Evolutionary conservation across 352 stramenopile genomes (phyloP).

Genomic region (Phytophthora foliorum): DNA sequence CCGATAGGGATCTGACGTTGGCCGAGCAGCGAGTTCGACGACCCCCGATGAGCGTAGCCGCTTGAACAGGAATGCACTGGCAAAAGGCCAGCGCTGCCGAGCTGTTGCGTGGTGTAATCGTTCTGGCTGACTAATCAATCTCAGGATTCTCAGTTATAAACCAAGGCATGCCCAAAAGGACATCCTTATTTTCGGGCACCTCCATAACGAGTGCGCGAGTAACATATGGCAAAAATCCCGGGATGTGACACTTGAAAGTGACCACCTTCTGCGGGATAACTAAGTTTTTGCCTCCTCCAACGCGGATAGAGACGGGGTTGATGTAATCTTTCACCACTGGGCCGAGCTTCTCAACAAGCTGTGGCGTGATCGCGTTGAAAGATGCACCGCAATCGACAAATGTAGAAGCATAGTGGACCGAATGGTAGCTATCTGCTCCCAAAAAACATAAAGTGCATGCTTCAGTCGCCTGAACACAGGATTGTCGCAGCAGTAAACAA

Average conservation of each 20-base stretch:
- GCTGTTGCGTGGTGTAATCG: neutral
- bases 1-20: neutral
- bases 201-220: neutral
- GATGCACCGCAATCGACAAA: conserved; percentile 16
- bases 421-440: neutral
- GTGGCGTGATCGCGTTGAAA: conserved; percentile 2
- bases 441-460: conserved; percentile 5
- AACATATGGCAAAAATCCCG: neutral
- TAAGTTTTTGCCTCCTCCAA: neutral
- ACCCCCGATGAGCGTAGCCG: too few species aligned
- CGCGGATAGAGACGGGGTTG: neutral
- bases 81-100: neutral
- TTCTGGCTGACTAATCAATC: neutral
- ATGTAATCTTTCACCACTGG: neutral
- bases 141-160: neutral
- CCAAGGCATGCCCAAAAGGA: neutral
- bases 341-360: neutral
- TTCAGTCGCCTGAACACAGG: neutral
- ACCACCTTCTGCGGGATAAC: neutral
- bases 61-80: neutral
- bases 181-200: neutral
- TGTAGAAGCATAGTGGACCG: neutral
- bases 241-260: neutral
- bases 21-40: neutral
- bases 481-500: neutral